These are phyloP conservation scores for Aspergillus baeticus DNA, from an alignment of 495 filamentous ascomycete species.

Conservation along the genomic window DNA sequence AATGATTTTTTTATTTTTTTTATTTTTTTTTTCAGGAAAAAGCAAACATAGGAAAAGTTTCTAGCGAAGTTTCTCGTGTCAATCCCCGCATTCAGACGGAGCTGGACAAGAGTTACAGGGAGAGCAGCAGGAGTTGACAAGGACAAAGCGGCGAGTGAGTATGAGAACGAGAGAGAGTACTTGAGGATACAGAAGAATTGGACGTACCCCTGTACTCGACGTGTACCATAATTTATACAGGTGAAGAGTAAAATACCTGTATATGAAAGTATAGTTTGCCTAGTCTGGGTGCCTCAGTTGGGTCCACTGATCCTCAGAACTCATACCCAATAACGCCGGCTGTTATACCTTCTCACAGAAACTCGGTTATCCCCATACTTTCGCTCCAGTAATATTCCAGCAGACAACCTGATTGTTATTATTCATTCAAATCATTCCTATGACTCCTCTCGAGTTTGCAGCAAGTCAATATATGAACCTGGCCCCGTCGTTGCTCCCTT, in stretches of 20 bases:
- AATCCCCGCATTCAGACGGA: conserved; percentile 13
- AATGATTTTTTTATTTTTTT: background rate
- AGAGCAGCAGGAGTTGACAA: background rate
- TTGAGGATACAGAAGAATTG: background rate
- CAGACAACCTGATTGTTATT: conserved; percentile 10
- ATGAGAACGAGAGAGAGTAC: background rate
- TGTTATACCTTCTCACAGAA: background rate
- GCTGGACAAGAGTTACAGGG: background rate
- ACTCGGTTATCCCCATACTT: background rate
- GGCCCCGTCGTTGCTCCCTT: background rate
- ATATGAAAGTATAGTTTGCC: conserved; percentile 19
- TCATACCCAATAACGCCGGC: conserved; percentile 11
- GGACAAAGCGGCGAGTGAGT: no score
- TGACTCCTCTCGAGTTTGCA: conserved; percentile 3
- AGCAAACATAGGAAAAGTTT: conserved; percentile 1
- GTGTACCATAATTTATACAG: no score
- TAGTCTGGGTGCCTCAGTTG: conserved; percentile 19
- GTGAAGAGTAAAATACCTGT: background rate
- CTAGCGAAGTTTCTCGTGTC: conserved; percentile 14
- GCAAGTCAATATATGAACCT: background rate
- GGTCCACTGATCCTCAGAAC: conserved; percentile 15
- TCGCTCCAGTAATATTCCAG: no score
- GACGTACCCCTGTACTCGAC: no score
- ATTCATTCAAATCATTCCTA: conserved; percentile 15
- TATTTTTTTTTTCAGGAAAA: background rate